These are phyloP conservation scores for Candolleomyces efflorescens DNA, from an alignment of 768 basidiomycete genomes.

Conservation along the genomic window DNA sequence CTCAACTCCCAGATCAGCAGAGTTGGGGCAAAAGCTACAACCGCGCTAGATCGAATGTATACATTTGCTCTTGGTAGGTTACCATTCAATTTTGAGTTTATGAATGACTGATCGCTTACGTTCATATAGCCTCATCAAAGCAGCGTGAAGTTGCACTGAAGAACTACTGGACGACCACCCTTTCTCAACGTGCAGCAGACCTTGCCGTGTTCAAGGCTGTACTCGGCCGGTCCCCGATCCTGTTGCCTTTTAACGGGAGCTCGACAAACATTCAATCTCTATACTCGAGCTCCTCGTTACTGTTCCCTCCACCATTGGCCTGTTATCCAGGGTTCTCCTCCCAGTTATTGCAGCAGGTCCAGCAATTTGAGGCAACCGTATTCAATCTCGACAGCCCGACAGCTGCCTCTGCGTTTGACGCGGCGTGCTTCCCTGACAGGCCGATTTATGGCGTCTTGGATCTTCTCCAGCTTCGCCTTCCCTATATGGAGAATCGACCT, in stretches of 20 bases:
- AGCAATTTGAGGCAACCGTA: slow-evolving; percentile 44
- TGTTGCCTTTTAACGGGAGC: slow-evolving; percentile 58
- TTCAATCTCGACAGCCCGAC: slow-evolving; percentile 42
- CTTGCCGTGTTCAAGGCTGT: slow-evolving; percentile 44
- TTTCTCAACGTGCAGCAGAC: slow-evolving; percentile 41
- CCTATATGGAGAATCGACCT: slow-evolving; percentile 43
- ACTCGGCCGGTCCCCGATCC: slow-evolving; percentile 41
- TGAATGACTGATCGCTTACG: not conserved
- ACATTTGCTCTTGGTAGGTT: slow-evolving; percentile 52
- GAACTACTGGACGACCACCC: slow-evolving; percentile 51
- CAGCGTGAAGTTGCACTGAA: slow-evolving; percentile 45
- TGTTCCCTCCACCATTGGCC: slow-evolving; percentile 56
- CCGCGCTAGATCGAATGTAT: slow-evolving; percentile 55
- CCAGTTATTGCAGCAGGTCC: slow-evolving; percentile 36
- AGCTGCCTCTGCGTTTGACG: slow-evolving; percentile 35
- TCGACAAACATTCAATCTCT: slow-evolving; percentile 33
- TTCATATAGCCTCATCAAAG: slow-evolving; percentile 49
- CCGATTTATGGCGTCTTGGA: slow-evolving; percentile 65
- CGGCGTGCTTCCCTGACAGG: slow-evolving; percentile 49
- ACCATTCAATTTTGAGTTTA: not conserved
- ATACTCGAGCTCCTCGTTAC: slow-evolving; percentile 34
- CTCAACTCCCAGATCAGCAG: slow-evolving; percentile 38
- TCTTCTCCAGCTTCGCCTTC: slow-evolving; percentile 51
- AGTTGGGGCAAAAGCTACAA: slow-evolving; percentile 32
- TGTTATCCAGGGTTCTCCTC: slow-evolving; percentile 54